Evolutionary conservation across 2,329 filamentous ascomycete genomes (phyloP).

Genomic region (Hypoxylon sp.): DNA sequence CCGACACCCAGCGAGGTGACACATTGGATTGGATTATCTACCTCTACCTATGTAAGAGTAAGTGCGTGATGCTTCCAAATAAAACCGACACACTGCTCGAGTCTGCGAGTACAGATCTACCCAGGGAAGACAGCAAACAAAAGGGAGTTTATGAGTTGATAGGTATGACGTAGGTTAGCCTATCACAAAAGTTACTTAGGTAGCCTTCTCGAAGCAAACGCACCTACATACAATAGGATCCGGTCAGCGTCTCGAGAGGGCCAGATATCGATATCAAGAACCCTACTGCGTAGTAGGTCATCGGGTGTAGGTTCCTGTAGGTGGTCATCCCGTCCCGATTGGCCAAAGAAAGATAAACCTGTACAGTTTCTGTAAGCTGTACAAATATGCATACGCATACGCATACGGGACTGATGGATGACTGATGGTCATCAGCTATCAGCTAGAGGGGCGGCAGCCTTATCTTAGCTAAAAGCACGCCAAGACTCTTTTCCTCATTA

Average conservation of each 20-base stretch:
- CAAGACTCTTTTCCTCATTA: not conserved
- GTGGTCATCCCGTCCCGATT: conserved; percentile 15
- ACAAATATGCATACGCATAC: too few relatives aligned
- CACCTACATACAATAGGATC: not conserved
- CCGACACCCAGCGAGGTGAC: conserved; percentile 12
- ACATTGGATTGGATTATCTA: not conserved
- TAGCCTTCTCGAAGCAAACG: too few relatives aligned
- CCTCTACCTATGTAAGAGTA: too few relatives aligned
- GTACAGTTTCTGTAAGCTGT: not conserved
- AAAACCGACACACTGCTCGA: not conserved
- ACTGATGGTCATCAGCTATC: not conserved
- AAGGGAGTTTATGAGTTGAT: too few relatives aligned
- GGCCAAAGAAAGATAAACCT: conserved; percentile 5
- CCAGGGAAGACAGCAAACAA: too few relatives aligned
- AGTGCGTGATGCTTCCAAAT: conserved; percentile 5
- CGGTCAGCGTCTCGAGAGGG: not conserved
- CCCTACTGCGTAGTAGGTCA: too few relatives aligned
- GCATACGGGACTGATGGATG: too few relatives aligned
- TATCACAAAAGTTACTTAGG: not conserved
- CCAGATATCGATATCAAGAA: too few relatives aligned
- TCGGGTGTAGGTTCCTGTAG: not conserved
- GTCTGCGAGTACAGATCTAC: too few relatives aligned
- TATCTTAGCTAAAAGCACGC: conserved; percentile 14
- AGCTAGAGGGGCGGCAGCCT: conserved; percentile 18
- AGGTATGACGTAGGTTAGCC: not conserved